These are phyloP conservation scores for Mortierella sp. DNA, from an alignment of 371 early-diverging fungal species.

Conservation along the genomic window DNA sequence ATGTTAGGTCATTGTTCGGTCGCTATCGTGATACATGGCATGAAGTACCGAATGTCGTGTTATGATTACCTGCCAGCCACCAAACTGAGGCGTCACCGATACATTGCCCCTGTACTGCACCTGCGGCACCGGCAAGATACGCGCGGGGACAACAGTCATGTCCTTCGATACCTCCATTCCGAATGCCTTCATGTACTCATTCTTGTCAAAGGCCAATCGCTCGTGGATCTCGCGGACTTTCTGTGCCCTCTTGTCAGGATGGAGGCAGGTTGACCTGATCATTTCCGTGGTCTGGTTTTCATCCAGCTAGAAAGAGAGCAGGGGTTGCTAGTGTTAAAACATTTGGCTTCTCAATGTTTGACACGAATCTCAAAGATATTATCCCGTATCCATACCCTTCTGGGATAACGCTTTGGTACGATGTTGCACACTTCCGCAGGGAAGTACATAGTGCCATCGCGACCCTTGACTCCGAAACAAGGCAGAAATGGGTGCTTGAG, in stretches of 20 bases:
- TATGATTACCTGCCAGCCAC: slow-evolving; percentile 71
- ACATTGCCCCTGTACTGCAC: slow-evolving; percentile 67
- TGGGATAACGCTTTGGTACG: slow-evolving; percentile 66
- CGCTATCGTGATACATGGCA: neutral
- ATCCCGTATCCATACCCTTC: slow-evolving; percentile 48
- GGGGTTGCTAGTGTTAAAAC: neutral
- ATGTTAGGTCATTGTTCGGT: neutral
- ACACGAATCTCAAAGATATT: neutral
- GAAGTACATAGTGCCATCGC: slow-evolving; percentile 56
- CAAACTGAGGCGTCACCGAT: slow-evolving; percentile 64
- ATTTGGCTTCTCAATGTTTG: too few species aligned
- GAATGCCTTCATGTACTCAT: slow-evolving; percentile 57
- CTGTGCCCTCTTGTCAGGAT: slow-evolving; percentile 63
- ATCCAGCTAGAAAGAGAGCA: slow-evolving; percentile 54
- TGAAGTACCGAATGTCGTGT: neutral
- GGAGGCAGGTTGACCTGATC: slow-evolving; percentile 77
- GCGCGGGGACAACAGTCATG: slow-evolving; percentile 69
- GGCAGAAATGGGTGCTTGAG: slow-evolving; percentile 76
- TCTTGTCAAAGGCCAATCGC: slow-evolving; percentile 39
- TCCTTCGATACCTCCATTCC: slow-evolving; percentile 61
- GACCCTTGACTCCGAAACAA: slow-evolving; percentile 67
- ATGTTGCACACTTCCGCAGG: slow-evolving; percentile 83
- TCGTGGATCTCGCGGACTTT: slow-evolving; percentile 40
- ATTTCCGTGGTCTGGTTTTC: slow-evolving; percentile 79
- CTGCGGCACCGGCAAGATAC: slow-evolving; percentile 71